Base-by-base conservation (phyloP, 2,329 filamentous ascomycete species). In the Alternaria tenuissima region DNA sequence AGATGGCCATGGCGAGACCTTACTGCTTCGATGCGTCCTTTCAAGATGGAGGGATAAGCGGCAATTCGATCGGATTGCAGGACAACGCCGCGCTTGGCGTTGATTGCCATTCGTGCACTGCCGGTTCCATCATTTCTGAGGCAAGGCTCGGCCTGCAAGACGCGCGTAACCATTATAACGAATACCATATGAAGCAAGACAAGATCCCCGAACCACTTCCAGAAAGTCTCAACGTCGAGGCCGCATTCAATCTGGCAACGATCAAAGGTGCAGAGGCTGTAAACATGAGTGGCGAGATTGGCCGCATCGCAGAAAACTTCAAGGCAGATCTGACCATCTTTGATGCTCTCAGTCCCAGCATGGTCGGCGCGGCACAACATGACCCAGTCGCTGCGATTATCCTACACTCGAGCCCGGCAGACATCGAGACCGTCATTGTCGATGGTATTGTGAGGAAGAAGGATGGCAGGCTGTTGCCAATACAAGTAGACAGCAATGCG, bases 91-190 rank as follows among this genome's bases (percentile, higher is more conserved):
- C 83, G 14, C 78, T 87, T 0, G 85, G 86, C 2, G 78, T 87
- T 11, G 85, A 88, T 65, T 87, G 84, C 1, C 84, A 86, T 68
- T 81, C 83, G 47, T 82, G 82, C 16, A 86, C 81, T 63, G 82
- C 80, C 1, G 79, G 80, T 3, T 84, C 86, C 38, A 68, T 76
- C 12, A 54, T 71, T 7, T 51, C 49, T 0, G 86, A 87, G 67
- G 83, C 85, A 1, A 79, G 85, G 3, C 65, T 87, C 9, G 87
- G 84, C 79, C 72, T 87, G 3, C 85, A 86, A 65, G 74, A 73
- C 7, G 79, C 78, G 3, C 78, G 85, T 3, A 68, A 72, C 7
- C 69, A 80, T 16, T 85, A 79, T 66, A 69, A 76, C 44, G 69
- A 81, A n/a, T 75, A 81, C 3, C 68, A 80, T 26, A 65, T 85